Conservation (phyloP, 108 stramenopile species). For the Licmophora abbreviata region DNA sequence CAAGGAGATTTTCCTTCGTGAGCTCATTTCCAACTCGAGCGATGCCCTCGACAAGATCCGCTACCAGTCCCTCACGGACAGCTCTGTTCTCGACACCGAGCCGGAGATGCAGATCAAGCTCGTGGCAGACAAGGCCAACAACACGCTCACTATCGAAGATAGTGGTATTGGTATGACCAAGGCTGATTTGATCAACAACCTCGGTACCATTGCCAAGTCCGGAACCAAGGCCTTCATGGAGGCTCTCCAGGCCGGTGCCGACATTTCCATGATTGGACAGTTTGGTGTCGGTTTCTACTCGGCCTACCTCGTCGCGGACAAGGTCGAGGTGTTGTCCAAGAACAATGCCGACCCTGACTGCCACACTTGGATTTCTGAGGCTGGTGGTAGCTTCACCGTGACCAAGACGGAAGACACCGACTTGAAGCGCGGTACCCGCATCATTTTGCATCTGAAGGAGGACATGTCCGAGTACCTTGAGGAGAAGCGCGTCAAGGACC, state of each 20-base stretch:
- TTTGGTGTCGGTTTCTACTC: slow-evolving; percentile 99
- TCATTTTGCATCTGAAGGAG: slow-evolving; percentile 98
- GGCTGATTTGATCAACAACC: slow-evolving; percentile 98
- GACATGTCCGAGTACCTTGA: slow-evolving; percentile 99
- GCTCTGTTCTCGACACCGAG: slow-evolving; percentile 90
- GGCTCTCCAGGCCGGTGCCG: slow-evolving; percentile 97
- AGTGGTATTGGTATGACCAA: slow-evolving; percentile 99
- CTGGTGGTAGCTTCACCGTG: slow-evolving; percentile 98
- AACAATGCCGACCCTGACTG: slow-evolving; percentile 92
- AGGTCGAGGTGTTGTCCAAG: slow-evolving; percentile 97
- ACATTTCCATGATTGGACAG: slow-evolving; percentile 99
- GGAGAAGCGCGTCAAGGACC: slow-evolving; percentile 96
- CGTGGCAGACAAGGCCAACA: slow-evolving; percentile 99
- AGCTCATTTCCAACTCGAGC: slow-evolving; percentile 96
- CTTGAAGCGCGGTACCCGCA: slow-evolving; percentile 94
- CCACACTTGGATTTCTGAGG: slow-evolving; percentile 94
- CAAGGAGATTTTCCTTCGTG: slow-evolving; percentile 99
- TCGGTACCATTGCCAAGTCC: slow-evolving; percentile 99
- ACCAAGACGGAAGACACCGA: slow-evolving; percentile 68
- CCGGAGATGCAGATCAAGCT: slow-evolving; percentile 96
- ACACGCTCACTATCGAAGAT: slow-evolving; percentile 98
- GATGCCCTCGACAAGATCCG: slow-evolving; percentile 99
- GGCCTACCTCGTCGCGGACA: slow-evolving; percentile 99
- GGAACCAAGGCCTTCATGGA: slow-evolving; percentile 99
- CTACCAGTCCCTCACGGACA: slow-evolving; percentile 95